Conservation (phyloP, 768 basidiomycete genomes). For the Serendipita indica region DNA sequence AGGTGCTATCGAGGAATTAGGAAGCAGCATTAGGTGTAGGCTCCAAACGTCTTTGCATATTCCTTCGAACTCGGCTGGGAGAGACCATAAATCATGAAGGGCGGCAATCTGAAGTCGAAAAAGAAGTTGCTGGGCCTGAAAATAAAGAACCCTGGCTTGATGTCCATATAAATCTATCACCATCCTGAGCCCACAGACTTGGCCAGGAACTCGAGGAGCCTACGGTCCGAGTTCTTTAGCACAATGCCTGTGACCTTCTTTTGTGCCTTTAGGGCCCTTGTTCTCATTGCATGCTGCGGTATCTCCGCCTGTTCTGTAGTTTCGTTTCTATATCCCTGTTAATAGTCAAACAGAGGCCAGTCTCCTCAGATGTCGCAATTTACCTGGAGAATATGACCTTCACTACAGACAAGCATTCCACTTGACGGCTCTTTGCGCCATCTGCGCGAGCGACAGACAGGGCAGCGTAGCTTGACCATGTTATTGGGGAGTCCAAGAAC, state of each 20-base stretch:
- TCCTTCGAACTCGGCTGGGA: slow-evolving; percentile 73
- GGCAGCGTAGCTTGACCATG: slow-evolving; percentile 39
- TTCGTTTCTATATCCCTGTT: slow-evolving; percentile 65
- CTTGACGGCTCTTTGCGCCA: slow-evolving; percentile 79
- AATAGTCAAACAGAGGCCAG: slow-evolving; percentile 36
- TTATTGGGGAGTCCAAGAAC: neutral
- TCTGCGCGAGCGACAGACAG: slow-evolving; percentile 65
- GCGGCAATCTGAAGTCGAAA: slow-evolving; percentile 59
- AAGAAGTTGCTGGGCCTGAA: slow-evolving; percentile 71
- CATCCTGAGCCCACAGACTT: neutral
- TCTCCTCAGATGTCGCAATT: slow-evolving; percentile 10
- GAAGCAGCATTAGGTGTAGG: slow-evolving; percentile 48
- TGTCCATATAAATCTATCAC: slow-evolving; percentile 67
- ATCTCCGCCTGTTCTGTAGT: slow-evolving; percentile 49
- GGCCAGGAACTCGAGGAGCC: neutral
- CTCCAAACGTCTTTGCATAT: slow-evolving; percentile 74
- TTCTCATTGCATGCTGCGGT: slow-evolving; percentile 48
- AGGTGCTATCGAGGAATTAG: slow-evolving; percentile 24
- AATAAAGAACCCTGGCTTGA: slow-evolving; percentile 62
- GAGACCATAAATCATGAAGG: slow-evolving; percentile 46
- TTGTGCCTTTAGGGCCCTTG: slow-evolving; percentile 29
- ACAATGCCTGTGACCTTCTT: slow-evolving; percentile 3
- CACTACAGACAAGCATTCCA: slow-evolving; percentile 72
- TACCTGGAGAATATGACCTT: slow-evolving; percentile 85
- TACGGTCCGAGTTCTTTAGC: neutral